phyloP scores from a whole-genome alignment of 345 rosid species.

The Chamaenerion angustifolium region DNA sequence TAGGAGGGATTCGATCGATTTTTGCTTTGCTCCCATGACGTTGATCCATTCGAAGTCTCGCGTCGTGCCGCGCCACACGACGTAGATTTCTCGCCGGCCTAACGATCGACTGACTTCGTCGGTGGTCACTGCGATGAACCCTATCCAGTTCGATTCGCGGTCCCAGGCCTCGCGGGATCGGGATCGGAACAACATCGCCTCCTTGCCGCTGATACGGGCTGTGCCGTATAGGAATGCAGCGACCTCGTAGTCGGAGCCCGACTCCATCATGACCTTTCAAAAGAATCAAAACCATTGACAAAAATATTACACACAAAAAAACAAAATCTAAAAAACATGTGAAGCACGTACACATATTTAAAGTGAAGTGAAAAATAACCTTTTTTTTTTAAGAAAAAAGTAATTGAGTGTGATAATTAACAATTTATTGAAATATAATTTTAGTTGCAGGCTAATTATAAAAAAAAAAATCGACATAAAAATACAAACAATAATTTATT shows the following conservation, averaged over 20 bases:
- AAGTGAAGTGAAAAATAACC: too few relatives aligned
- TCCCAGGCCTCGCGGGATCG: constrained; percentile 73
- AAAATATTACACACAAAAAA: neutral
- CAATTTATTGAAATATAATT: too few relatives aligned
- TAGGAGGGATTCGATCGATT: constrained; percentile 38
- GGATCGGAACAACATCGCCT: constrained; percentile 58
- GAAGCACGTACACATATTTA: too few relatives aligned
- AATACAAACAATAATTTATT: too few relatives aligned
- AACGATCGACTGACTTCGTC: constrained; percentile 30
- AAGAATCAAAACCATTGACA: neutral
- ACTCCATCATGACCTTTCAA: constrained; percentile 39
- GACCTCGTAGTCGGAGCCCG: constrained; percentile 36
- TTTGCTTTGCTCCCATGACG: constrained; percentile 40
- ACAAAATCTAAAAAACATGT: too few relatives aligned
- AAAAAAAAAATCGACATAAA: too few relatives aligned
- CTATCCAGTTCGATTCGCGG: constrained; percentile 96
- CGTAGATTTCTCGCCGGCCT: constrained; percentile 69
- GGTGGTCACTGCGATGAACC: constrained; percentile 62
- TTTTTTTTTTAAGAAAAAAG: too few relatives aligned
- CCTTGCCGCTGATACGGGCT: constrained; percentile 41
- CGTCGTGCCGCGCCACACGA: constrained; percentile 63
- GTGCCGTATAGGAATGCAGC: constrained; percentile 61
- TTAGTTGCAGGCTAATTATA: too few relatives aligned
- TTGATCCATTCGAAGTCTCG: constrained; percentile 77
- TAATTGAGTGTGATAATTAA: too few relatives aligned